phyloP scores from a whole-genome alignment of 1,284 basidiomycete genomes.

The Amylostereum chailletii region DNA sequence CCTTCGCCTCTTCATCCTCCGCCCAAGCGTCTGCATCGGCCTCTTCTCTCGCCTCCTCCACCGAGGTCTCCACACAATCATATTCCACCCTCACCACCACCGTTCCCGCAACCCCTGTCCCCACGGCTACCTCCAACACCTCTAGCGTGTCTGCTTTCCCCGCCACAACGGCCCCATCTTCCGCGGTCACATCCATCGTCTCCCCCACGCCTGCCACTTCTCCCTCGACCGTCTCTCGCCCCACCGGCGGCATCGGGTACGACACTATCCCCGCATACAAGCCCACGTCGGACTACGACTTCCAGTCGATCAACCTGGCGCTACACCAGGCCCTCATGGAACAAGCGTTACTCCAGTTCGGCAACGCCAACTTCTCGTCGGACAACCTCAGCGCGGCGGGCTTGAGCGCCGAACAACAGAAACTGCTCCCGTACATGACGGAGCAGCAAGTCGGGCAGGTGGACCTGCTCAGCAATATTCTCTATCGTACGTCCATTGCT shows the following conservation, averaged over 20 bases:
- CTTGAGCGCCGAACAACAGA: slow-evolving; percentile 43
- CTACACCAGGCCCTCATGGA: slow-evolving; percentile 58
- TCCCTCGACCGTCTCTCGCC: background rate
- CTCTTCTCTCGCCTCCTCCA: too few relatives aligned
- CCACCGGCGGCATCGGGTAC: slow-evolving; percentile 29
- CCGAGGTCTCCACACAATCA: too few relatives aligned
- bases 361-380: slow-evolving; percentile 41
- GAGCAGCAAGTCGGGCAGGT: slow-evolving; percentile 54
- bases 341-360: slow-evolving; percentile 57
- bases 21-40: too few relatives aligned
- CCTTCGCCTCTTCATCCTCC: too few relatives aligned
- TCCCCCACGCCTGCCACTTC: slow-evolving; percentile 20
- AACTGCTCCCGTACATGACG: slow-evolving; percentile 48
- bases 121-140: too few relatives aligned
- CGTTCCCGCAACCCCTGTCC: too few relatives aligned
- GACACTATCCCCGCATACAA: slow-evolving; percentile 37
- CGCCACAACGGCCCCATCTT: background rate
- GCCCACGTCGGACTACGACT: slow-evolving; percentile 50
- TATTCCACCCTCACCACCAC: too few relatives aligned
- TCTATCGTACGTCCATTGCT: slow-evolving; percentile 24
- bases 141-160: too few relatives aligned
- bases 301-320: slow-evolving; percentile 50
- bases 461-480: slow-evolving; percentile 37
- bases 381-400: slow-evolving; percentile 52
- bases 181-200: slow-evolving; percentile 4